Evolutionary conservation across 2,329 filamentous ascomycete genomes (phyloP), one percentile per base, ranked within the genome.

Genomic region (Aspergillus spinulosporus): DNA sequence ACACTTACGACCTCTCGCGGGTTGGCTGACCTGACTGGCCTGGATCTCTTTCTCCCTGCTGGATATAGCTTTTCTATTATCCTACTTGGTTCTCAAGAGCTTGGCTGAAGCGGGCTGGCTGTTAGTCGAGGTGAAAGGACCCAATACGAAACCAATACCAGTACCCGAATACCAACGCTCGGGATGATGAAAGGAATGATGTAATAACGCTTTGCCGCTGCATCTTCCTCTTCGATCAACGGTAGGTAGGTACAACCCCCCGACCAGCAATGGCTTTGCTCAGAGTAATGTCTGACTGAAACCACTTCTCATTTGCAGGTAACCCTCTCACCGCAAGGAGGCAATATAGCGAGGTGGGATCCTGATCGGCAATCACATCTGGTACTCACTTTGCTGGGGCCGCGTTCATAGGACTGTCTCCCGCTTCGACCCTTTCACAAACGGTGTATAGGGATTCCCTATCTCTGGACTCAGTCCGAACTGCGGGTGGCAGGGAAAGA

Each of bases 151-250:
- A 5, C n/a, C 32, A 34, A 3, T 8, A 34, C 8, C 32, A 34
- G 1, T 34, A 34, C 32, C 32, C 32, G 11, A 34, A 34, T 40
- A 40, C 14, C 14, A 43, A 26, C 15, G 14, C 9, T 43, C 26
- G 15, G 14, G 29, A 37, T 39, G 42, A 53, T 53, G 43, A 47
- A 53, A 47, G 14, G 8, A 32, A 29, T 53, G 50, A 53, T 53
- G 50, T 53, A 39, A 53, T 53, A 7, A 36, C 12, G 32, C 32
- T 34, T 53, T 45, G 50, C 34, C 49, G 29, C 37, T 21, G 7
- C 28, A n/a, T 47, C 31, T 31, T 32, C 31, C 26, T 42, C 31
- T 31, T 34, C 32, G 11, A 34, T 9, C 11, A 28, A 28, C 5
- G 26, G 26, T 28, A 28, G 26, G 26, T 28, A 28, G 26, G 26